phyloP scores from a whole-genome alignment of 208 protist genomes.

The Crithidia mellificae region DNA sequence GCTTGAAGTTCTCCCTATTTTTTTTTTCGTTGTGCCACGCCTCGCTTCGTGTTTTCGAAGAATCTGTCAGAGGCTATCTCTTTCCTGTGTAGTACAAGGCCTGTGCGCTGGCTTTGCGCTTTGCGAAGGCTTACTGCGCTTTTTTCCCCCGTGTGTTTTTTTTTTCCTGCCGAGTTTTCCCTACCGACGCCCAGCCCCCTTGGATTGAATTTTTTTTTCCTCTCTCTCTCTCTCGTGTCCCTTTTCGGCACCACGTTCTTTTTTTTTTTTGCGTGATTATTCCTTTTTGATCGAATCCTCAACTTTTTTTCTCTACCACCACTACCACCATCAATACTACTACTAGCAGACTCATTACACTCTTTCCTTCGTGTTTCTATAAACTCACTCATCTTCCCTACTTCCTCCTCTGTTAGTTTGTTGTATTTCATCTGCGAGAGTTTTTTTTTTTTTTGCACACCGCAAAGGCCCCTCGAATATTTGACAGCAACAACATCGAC shows the following conservation, averaged over 20 bases:
- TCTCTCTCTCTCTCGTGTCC: neutral
- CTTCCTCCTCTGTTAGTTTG: neutral
- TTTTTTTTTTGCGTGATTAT: conserved; percentile 9
- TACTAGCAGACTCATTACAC: neutral
- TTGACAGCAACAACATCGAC: too few relatives aligned
- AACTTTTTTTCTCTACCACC: conserved; percentile 5
- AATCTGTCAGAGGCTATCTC: too few relatives aligned
- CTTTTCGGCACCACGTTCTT: conserved; percentile 15
- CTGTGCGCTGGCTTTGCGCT: neutral
- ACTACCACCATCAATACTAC: too few relatives aligned
- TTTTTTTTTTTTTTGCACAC: conserved; percentile 5
- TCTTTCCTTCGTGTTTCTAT: conserved; percentile 14
- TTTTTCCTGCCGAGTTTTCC: too few relatives aligned
- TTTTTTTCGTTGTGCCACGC: neutral
- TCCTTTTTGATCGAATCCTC: conserved; percentile 20
- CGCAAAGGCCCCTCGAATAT: conserved; percentile 6
- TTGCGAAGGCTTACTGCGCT: too few relatives aligned
- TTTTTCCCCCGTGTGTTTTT: too few relatives aligned
- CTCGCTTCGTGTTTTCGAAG: neutral
- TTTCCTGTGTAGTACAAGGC: neutral
- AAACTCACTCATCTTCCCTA: neutral
- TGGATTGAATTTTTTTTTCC: neutral
- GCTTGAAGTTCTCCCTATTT: neutral
- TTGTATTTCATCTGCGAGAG: neutral
- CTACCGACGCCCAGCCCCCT: neutral